Base-by-base conservation (phyloP, 352 stramenopile genomes). In the Phytophthora constricta region DNA sequence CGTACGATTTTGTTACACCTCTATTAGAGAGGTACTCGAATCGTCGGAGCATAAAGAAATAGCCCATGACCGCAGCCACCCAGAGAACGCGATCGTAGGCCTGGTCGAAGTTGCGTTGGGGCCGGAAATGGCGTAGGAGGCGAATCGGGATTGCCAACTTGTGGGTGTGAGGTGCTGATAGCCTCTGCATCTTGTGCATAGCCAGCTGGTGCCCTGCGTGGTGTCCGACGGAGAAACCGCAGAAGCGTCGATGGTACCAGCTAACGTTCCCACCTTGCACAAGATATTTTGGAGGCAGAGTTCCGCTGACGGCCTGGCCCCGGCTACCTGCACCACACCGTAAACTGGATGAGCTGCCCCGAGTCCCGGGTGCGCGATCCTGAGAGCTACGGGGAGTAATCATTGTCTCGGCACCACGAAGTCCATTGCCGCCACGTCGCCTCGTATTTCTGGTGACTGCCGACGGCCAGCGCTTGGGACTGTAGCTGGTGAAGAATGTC, bases 401-500 rank as follows among this genome's bases (percentile, higher is more conserved):
- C 1, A 11, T 37, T 7, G 7, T 7, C 1, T 37, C 7, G 7
- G 31, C 1, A 37, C 31, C 31, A 37, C 0, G 31, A 37, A 0
- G 31, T 37, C 60, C 60, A 68, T 48, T 60, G 1, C 11, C 19
- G 34, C 28, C 43, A 62, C 4, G 52, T 53, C n/a, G n/a, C n/a
- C n/a, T n/a, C n/a, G n/a, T n/a, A n/a, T n/a, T n/a, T n/a, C n/a
- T n/a, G n/a, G n/a, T n/a, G n/a, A n/a, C n/a, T n/a, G n/a, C n/a
- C n/a, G n/a, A n/a, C n/a, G n/a, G n/a, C n/a, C n/a, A n/a, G n/a
- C n/a, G n/a, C n/a, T n/a, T n/a, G n/a, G n/a, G n/a, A n/a, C n/a
- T n/a, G n/a, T n/a, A n/a, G n/a, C n/a, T n/a, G n/a, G n/a, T n/a
- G n/a, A n/a, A n/a, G n/a, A n/a, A n/a, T n/a, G n/a, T n/a, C n/a